Base-by-base conservation (phyloP, 306 rosid genomes). In the Abrus precatorius region DNA sequence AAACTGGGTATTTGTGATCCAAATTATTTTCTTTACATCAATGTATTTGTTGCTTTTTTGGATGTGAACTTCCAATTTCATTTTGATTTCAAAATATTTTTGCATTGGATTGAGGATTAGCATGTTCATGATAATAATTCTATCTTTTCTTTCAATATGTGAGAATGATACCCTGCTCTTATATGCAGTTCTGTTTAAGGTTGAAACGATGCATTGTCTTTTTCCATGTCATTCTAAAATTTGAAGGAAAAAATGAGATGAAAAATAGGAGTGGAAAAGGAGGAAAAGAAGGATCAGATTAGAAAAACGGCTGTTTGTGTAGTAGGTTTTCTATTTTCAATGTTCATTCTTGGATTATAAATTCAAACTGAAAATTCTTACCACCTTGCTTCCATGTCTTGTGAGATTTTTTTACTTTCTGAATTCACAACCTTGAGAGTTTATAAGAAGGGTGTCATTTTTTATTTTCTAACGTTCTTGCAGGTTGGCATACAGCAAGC, bases 401-500 rank as follows among this genome's bases (percentile, higher is more conserved):
- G 28, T 74, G 13, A 52, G 61, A 55, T 53, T 72, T 64, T 53
- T 14, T 12, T 5, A 29, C 60, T 62, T 33, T 27, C 69, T 59
- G 49, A 75, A 27, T 27, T 12, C 34, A 1, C 1, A 6, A 27
- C 20, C 56, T 45, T 59, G 5, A 43, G 44, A 33, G 64, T 83
- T 40, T 44, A 67, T 36, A 55, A 70, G 53, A 28, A 56, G 47
- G 11, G 34, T 41, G 14, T 47, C 80, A 38, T 69, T 69, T 29
- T 72, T 78, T 59, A 67, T 14, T 84, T 57, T 84, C 57, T 20
- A 59, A 75, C 75, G 40, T 74, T 86, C 62, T 77, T 80, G 76
- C 95, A 95, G 99, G 90, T 88, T 80, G 99, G 99, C 79, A 84
- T 92, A 78, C 90, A 89, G 64, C 76, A 87, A 56, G 81, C 70